phyloP scores from a whole-genome alignment of 345 rosid species.

The Isatis tinctoria region DNA sequence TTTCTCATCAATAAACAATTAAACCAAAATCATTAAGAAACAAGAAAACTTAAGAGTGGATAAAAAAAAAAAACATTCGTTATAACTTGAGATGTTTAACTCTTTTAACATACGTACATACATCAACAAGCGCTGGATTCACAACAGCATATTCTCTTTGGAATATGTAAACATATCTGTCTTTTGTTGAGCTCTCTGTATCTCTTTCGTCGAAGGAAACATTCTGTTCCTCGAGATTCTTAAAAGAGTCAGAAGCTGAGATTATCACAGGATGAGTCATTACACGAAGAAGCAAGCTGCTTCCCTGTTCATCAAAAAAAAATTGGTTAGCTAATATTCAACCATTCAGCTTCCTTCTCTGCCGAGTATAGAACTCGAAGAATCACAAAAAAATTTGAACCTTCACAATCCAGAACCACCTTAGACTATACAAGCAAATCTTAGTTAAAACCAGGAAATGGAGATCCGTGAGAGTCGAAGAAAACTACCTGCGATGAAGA shows the following conservation, averaged over 20 bases:
- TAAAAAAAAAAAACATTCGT: background rate
- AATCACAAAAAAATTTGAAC: background rate
- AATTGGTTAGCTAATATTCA: background rate
- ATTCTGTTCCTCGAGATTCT: slow-evolving; percentile 43
- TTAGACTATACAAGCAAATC: background rate
- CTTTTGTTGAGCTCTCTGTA: slow-evolving; percentile 20
- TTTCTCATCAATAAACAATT: slow-evolving; percentile 32
- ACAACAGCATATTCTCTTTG: slow-evolving; percentile 83
- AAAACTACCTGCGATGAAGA: slow-evolving; percentile 30
- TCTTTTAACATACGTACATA: slow-evolving; percentile 22
- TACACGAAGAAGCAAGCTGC: slow-evolving; percentile 39
- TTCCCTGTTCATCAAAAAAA: slow-evolving; percentile 40
- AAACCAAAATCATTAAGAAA: background rate
- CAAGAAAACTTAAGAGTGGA: background rate
- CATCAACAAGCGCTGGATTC: slow-evolving; percentile 65
- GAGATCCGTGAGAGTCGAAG: slow-evolving; percentile 18
- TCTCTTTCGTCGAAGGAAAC: slow-evolving; percentile 26
- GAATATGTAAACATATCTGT: slow-evolving; percentile 59
- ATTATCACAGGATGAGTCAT: slow-evolving; percentile 56
- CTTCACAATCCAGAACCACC: background rate
- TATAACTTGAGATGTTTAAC: background rate
- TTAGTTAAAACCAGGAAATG: background rate
- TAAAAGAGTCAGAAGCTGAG: slow-evolving; percentile 48
- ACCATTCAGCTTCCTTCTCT: background rate
- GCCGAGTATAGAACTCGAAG: background rate